phyloP scores from a whole-genome alignment of 306 rosid species.

The Rubus idaeus region DNA sequence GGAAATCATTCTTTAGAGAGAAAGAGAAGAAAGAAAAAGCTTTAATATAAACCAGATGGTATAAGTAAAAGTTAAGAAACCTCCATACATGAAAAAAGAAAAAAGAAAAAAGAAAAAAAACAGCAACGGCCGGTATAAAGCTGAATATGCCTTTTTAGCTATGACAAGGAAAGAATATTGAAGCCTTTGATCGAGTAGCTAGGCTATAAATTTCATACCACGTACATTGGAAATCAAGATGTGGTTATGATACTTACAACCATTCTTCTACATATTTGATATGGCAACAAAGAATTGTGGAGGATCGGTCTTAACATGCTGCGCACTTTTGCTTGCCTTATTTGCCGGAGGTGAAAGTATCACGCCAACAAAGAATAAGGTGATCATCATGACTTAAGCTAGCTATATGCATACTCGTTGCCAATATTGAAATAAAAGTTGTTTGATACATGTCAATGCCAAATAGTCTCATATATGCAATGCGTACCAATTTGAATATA shows the following conservation, averaged over 20 bases:
- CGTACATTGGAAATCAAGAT: neutral
- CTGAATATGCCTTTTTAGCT: conserved; percentile 40
- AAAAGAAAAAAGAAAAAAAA: neutral
- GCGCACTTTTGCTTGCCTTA: conserved; percentile 36
- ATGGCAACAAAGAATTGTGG: conserved; percentile 23
- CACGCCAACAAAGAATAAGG: conserved; percentile 41
- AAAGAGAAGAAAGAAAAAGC: neutral
- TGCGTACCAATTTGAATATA: neutral
- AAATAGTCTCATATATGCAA: neutral
- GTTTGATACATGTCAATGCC: neutral
- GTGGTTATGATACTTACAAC: neutral
- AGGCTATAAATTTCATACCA: neutral
- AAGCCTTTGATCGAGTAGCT: neutral
- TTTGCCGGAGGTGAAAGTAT: conserved; percentile 38
- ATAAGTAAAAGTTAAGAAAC: conserved; percentile 45
- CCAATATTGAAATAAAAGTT: neutral
- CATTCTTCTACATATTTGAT: neutral
- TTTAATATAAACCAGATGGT: conserved; percentile 12
- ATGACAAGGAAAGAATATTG: conserved; percentile 52
- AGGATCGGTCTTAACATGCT: conserved; percentile 23
- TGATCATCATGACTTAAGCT: neutral
- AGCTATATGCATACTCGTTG: too few relatives aligned
- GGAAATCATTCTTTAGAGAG: conserved; percentile 2
- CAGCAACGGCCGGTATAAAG: neutral
- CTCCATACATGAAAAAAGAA: neutral